Base-by-base conservation (phyloP, 352 stramenopile species). In the Phytophthora multivora region DNA sequence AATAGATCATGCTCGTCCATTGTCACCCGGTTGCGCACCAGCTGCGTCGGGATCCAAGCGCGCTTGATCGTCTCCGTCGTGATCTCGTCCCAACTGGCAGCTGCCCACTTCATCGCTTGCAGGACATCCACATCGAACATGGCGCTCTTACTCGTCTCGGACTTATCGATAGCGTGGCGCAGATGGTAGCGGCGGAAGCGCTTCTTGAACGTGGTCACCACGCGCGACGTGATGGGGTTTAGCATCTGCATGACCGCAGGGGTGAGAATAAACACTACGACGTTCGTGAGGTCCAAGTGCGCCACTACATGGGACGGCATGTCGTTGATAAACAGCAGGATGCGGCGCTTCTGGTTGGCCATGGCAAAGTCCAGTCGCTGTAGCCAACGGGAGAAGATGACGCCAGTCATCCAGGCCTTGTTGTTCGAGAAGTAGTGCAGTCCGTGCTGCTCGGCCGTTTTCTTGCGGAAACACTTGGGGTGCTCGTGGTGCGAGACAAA, bases 361-460 rank as follows among this genome's bases (percentile, higher is more conserved):
- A 95, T 95, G 15, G 81, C 67, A 45, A 89, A 89, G 60, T 95
- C 85, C 8, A 95, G 63, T 10, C 83, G 82, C 63, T 92, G 82
- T 30, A 95, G 70, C 83, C 82, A 95, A 16, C 83, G 80, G 25
- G 84, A 91, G 59, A 95, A 95, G 45, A 93, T 86, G 9, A 93
- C 81, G 9, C 84, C 86, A 5, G 83, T 95, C 77, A 95, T 86
- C 82, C 83, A 91, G 13, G 83, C 83, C 56, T 91, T 91, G 61
- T 75, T 75, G 69, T 95, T 95, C 69, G 66, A 87, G 53, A 90
- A 90, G 73, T 95, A 95, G 62, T 93, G 83, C 26, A 95, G 66
- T 13, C 77, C 80, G 50, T 92, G 79, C 69, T 93, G 79, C 59
- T 92, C 83, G 1, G 86, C 78, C n/a, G 69, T 77, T 31, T 91